Base-by-base conservation (phyloP, 1,284 basidiomycete genomes). In the Naganishia cerealis region DNA sequence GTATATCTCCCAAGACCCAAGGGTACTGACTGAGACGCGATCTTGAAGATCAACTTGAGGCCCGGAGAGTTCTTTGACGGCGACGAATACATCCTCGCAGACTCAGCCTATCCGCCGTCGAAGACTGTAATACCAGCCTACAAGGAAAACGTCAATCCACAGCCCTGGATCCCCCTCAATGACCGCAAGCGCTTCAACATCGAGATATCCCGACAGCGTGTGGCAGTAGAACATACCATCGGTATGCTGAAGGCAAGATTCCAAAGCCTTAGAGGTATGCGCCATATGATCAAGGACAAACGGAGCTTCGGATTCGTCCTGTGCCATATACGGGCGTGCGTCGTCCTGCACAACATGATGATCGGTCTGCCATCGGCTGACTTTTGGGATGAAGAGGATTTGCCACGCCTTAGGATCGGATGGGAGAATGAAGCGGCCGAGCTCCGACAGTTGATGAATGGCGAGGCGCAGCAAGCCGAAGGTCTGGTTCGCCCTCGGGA, bases 231-330 rank as follows among this genome's bases (percentile, higher is more conserved):
- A 40, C 57, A 58, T 16, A 58, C 57, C 12, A 42, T 46, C 21
- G 57, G 40, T 15, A 58, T 46, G 57, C 57, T 58, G 21, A 58
- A 58, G 24, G 46, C 24, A 9, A 16, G 57, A 9, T 58, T 42
- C 39, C 2, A 4, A 1, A 58, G 57, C 29, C 40, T 43, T n/a
- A 39, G 57, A 29, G 57, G 57, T 13, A 39, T 58, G 9, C 57
- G 57, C 2, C 24, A 58, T 12, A 7, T 58, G 3, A 15, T 58
- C n/a, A 42, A 15, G 10, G 29, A 15, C 39, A 15, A 46, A 15
- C 40, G 38, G 4, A 58, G 8, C 40, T 58, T 58, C 40, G 4
- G 3, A 3, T n/a, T 43, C 7, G 3, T 29, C 7, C 57, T 58
- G 2, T 26, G 15, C 6, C 40, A 43, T 7, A 13, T 58, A 15